Evolutionary conservation across 805 yeast species (phyloP).

Genomic region (Zygosaccharomyces rouxii): DNA sequence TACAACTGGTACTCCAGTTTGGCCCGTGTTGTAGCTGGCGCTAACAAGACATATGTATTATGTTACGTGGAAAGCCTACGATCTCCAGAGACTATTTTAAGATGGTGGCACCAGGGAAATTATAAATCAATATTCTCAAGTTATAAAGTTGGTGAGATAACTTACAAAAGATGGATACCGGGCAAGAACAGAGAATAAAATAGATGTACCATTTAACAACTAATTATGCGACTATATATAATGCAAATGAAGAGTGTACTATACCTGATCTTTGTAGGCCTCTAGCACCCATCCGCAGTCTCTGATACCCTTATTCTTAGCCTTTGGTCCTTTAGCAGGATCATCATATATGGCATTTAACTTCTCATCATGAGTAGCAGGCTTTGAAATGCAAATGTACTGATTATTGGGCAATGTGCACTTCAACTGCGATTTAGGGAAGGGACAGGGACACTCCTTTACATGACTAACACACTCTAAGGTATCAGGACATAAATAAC

Average conservation of each 20-base stretch:
- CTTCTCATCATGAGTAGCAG: conserved; percentile 46
- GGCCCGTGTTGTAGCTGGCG: conserved; percentile 82
- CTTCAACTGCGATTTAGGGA: conserved; percentile 76
- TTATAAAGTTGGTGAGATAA: conserved; percentile 56
- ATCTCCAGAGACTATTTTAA: conserved; percentile 30
- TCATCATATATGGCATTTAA: conserved; percentile 38
- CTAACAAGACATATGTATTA: conserved; percentile 69
- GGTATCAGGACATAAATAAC: conserved; percentile 80
- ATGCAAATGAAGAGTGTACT: not conserved
- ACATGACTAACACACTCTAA: conserved; percentile 66
- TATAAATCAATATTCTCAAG: conserved; percentile 34
- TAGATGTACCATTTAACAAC: not conserved
- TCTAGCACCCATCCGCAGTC: conserved; percentile 84
- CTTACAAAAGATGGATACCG: conserved; percentile 81
- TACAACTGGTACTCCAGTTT: conserved; percentile 65
- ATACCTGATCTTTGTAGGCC: conserved; percentile 55
- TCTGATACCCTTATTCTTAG: conserved; percentile 47
- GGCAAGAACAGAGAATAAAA: conserved; percentile 69
- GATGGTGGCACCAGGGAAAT: conserved; percentile 18
- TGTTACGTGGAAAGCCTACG: conserved; percentile 59
- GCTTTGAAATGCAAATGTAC: conserved; percentile 79
- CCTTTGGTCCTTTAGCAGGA: conserved; percentile 46
- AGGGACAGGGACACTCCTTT: conserved; percentile 84
- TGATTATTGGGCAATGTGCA: conserved; percentile 67
- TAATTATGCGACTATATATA: not conserved